Evolutionary conservation across 2,329 filamentous ascomycete genomes (phyloP).

Genomic region (Calonectria pteridis): DNA sequence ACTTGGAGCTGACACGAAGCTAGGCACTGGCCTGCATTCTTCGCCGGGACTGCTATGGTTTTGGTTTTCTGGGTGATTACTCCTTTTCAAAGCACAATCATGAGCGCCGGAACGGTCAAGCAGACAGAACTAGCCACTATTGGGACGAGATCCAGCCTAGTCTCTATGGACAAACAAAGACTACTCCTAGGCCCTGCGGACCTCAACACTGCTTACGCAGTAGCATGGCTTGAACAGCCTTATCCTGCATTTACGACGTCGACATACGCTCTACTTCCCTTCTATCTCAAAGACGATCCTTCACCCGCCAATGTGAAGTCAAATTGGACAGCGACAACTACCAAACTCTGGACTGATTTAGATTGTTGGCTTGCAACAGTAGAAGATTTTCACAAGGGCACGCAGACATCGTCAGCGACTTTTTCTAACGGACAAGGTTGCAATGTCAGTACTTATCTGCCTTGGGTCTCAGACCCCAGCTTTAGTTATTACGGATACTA

Average conservation of each 20-base stretch:
- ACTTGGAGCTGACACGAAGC: not conserved
- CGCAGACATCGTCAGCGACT: conserved; percentile 18
- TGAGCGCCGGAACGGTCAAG: conserved; percentile 54
- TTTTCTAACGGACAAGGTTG: conserved; percentile 56
- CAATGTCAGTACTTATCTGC: conserved; percentile 35
- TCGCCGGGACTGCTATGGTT: conserved; percentile 60
- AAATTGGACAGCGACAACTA: conserved; percentile 47
- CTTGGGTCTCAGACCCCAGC: conserved; percentile 35
- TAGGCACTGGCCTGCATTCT: conserved; percentile 67
- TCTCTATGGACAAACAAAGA: conserved; percentile 39
- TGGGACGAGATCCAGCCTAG: conserved; percentile 21
- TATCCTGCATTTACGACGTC: conserved; percentile 58
- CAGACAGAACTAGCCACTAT: conserved; percentile 26
- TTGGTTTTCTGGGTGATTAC: conserved; percentile 68
- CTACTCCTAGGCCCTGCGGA: conserved; percentile 49
- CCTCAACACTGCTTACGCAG: conserved; percentile 59
- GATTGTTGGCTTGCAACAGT: conserved; percentile 51
- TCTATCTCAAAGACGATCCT: conserved; percentile 40
- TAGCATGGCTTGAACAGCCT: conserved; percentile 59
- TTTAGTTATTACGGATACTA: conserved; percentile 59
- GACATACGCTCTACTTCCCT: conserved; percentile 59
- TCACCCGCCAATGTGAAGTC: conserved; percentile 10
- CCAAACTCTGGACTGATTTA: conserved; percentile 52
- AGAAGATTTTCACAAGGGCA: too few species aligned
- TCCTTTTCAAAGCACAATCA: conserved; percentile 67